Evolutionary conservation across 495 filamentous ascomycete species (phyloP).

Genomic region (Xylaria longipes): DNA sequence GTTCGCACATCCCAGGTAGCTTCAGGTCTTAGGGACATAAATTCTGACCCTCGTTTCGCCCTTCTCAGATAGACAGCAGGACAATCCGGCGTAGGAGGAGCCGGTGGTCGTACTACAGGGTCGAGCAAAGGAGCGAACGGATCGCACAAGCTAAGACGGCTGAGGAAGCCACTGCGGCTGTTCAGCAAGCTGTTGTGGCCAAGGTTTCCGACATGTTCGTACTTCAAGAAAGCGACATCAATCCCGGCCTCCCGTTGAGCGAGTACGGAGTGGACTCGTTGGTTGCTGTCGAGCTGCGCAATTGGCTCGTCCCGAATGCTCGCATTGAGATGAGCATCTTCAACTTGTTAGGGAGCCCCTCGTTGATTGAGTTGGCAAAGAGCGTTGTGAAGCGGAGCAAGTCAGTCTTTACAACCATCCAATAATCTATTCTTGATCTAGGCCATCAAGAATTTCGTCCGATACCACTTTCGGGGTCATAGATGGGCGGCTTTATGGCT

Average conservation of each 20-base stretch:
- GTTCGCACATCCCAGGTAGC: background rate
- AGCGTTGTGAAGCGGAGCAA: conserved; percentile 1
- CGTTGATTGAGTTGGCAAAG: conserved; percentile 1
- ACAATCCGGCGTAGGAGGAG: background rate
- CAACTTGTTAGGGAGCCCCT: conserved; percentile 1
- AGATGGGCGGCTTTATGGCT: no score
- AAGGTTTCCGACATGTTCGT: conserved; percentile 36
- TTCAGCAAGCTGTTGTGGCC: conserved; percentile 11
- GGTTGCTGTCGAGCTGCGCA: conserved; percentile 46
- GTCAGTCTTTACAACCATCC: no score
- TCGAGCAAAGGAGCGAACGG: conserved; percentile 1
- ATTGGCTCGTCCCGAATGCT: conserved; percentile 32
- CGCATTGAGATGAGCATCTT: conserved; percentile 4
- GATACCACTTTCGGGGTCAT: no score
- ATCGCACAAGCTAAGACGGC: conserved; percentile 1
- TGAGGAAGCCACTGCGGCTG: background rate
- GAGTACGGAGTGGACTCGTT: conserved; percentile 47
- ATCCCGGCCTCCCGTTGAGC: conserved; percentile 30
- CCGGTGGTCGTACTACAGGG: background rate
- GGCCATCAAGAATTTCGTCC: no score
- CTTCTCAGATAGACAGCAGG: background rate
- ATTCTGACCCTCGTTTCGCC: background rate
- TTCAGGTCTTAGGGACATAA: background rate
- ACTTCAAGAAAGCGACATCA: conserved; percentile 37
- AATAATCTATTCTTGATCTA: no score